Conservation (phyloP, 345 rosid species). For the sweet orange (Citrus sinensis) region DVS_A1.0 CM039166.1:20699501-20700000, state of each 20-base stretch:
- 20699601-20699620: conserved; percentile 32
- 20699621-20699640: neutral
- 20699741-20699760: conserved; percentile 5
- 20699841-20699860: too few species aligned
- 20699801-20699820: conserved; percentile 22
- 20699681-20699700: conserved; percentile 12
- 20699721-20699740: neutral
- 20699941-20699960: conserved; percentile 85
- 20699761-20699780: neutral
- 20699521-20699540: conserved; percentile 39
- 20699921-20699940: conserved; percentile 88
- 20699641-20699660: conserved; percentile 1
- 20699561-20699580: conserved; percentile 43
- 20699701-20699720: neutral
- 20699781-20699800: conserved; percentile 14
- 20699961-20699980: conserved; percentile 88
- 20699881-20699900: conserved; percentile 40
- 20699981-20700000: conserved; percentile 43
- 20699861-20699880: neutral
- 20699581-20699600: neutral
- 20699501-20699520: neutral
- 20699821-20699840: conserved; percentile 13
- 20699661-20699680: conserved; percentile 13
- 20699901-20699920: conserved; percentile 87
- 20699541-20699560: conserved; percentile 40